Base-by-base conservation (phyloP, 2,329 filamentous ascomycete species). In the Aspergillus sclerotialis region DNA sequence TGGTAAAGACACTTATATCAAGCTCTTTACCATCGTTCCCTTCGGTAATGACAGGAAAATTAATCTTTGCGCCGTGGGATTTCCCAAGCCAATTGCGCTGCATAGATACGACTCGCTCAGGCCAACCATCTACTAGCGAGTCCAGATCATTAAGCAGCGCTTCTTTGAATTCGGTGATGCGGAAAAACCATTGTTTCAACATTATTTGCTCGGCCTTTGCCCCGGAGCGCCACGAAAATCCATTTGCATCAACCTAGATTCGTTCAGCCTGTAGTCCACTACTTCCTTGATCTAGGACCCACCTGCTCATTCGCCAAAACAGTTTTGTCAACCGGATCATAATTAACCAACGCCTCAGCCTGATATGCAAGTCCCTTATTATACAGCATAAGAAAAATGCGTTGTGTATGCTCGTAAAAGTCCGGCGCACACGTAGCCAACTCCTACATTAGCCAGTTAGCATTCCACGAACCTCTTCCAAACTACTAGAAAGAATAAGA, bases 321-420 rank as follows among this genome's bases (percentile, higher is more conserved):
- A 0, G 88, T 94, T 56, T 84, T 81, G 56, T 94, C 88, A 17
- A 94, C 74, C 1, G 88, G 88, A 47, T 94, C 88, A 65, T 85
- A 94, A 61, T 94, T 94, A 48, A 94, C 88, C 42, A 88, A 65
- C 13, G 86, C 84, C 48, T 92, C 81, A 21, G 78, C 79, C 55
- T 88, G 87, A 58, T 92, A 92, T 33, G 86, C 88, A 12, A 94
- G 69, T 1, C 83, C 84, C 39, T 76, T 74, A 45, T 83, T 68
- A 55, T 83, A 73, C 4, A 94, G 71, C 62, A 82, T 78, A 37
- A 93, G 69, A 56, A 94, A 94, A 43, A 94, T 76, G 48, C 76
- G 78, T 56, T 94, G 88, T 0, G 85, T 94, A 58, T 94, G 87
- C 56, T 87, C 84, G 65, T 94, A 94, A 60, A 92, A 94, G 7